Conservation (phyloP, 2,329 filamentous ascomycete genomes). For the Diaporthe aspalathi region DNA sequence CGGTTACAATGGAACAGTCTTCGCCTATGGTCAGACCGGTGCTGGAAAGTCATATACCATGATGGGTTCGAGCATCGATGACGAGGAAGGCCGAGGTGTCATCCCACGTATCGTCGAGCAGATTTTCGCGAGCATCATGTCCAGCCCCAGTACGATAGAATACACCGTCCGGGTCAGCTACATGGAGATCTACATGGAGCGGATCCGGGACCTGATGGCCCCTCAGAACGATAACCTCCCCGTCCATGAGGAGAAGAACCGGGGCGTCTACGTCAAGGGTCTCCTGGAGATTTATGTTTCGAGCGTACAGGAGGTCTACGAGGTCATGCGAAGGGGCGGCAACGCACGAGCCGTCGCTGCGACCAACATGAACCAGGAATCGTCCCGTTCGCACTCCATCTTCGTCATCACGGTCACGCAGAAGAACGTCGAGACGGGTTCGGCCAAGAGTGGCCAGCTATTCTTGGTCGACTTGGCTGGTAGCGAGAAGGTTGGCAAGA, state of each 20-base stretch:
- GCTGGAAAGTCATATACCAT: constrained; percentile 99
- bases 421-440: constrained; percentile 97
- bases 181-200: constrained; percentile 99
- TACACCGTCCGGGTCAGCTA: constrained; percentile 99
- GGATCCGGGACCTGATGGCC: constrained; percentile 90
- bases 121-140: constrained; percentile 95
- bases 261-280: constrained; percentile 96
- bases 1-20: constrained; percentile 98
- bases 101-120: constrained; percentile 98
- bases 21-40: constrained; percentile 98
- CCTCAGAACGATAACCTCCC: constrained; percentile 96
- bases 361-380: constrained; percentile 99
- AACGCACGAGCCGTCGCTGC: constrained; percentile 90
- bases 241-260: constrained; percentile 97
- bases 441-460: constrained; percentile 93
- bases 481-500: constrained; percentile 99
- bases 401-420: constrained; percentile 97
- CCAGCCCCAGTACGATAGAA: constrained; percentile 92
- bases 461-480: constrained; percentile 98
- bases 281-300: constrained; percentile 95
- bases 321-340: constrained; percentile 94
- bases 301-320: constrained; percentile 94
- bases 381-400: constrained; percentile 97
- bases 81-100: constrained; percentile 88
- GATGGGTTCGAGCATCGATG: constrained; percentile 96